Evolutionary conservation across 139 green algal species (phyloP), one percentile per base, ranked within the genome.

Genomic region (Chlamydomonas sp.): DNA sequence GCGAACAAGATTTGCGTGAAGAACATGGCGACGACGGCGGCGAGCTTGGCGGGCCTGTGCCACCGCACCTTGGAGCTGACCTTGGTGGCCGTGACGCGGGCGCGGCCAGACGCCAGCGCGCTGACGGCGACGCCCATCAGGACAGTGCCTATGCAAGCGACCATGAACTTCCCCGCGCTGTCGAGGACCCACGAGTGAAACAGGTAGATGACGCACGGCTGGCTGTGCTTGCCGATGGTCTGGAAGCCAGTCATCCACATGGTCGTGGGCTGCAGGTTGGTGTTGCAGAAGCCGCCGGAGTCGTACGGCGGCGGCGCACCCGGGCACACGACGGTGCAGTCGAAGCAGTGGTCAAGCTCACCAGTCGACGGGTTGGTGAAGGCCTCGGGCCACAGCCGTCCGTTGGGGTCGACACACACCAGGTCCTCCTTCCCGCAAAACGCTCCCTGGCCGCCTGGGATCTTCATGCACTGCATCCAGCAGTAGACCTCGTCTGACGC

Each of bases 221-320:
- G 50, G 30, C 35, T 29, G 26, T 35, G 5, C 35, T 60, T 54
- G 4, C 62, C 49, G 20, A 47, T 30, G 30, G 72, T 64, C 39
- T 73, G 65, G 43, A 78, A 78, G 2, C 73, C 73, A n/a, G 73
- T 70, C 73, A 78, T 78, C 73, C 73, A 78, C 73, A 78, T 78
- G 10, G 58, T 78, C 31, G 59, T 70, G 0, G 73, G 4, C 3
- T 39, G n/a, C 24, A 78, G 66, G 31, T 31, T n/a, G 0, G 73
- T 73, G 65, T 78, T 73, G 48, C 73, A 78, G 47, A 78, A 78
- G 50, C 33, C 35, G 0, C 61, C 58, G 6, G 57, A 37, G 3
- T 50, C 39, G n/a, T 38, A 29, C 20, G 65, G 66, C 6, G 65
- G 57, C 8, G 64, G 65, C n/a, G 38, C 5, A 24, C 26, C 38